These are phyloP conservation scores for Graphium sp. DNA, from an alignment of 2,329 filamentous ascomycete genomes.

Conservation along the genomic window DNA sequence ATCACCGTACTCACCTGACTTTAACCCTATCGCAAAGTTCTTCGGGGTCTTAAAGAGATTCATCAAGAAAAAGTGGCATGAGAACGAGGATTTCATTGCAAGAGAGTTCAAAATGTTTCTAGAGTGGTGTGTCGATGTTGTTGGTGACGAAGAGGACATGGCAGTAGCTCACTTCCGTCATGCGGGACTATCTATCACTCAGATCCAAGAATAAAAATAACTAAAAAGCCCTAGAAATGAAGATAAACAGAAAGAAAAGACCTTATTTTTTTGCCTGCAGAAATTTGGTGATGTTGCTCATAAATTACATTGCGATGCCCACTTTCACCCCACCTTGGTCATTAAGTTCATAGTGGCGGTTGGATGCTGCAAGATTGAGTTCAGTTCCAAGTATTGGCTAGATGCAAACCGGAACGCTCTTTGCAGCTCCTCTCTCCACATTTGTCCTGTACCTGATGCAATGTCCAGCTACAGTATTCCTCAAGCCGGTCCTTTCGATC, in stretches of 20 bases:
- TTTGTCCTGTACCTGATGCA: too few relatives aligned
- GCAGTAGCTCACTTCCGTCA: slow-evolving; percentile 6
- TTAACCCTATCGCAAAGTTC: slow-evolving; percentile 11
- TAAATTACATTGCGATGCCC: slow-evolving; percentile 1
- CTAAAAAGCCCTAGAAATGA: background rate
- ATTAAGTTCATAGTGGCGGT: background rate
- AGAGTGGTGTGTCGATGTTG: slow-evolving; percentile 8
- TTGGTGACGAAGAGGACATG: slow-evolving; percentile 4
- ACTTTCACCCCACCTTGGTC: background rate
- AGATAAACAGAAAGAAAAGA: background rate
- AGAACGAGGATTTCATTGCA: slow-evolving; percentile 6
- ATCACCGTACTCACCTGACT: slow-evolving; percentile 9
- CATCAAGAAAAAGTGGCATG: slow-evolving; percentile 7
- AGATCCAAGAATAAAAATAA: background rate
- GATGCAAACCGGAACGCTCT: too few relatives aligned
- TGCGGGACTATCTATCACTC: slow-evolving; percentile 3
- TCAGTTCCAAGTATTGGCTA: background rate
- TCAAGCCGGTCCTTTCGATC: too few relatives aligned
- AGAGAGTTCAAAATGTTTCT: slow-evolving; percentile 8
- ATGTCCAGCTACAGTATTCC: too few relatives aligned
- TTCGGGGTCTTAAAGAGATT: slow-evolving; percentile 9
- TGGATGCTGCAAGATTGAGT: background rate
- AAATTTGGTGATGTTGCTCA: slow-evolving; percentile 2
- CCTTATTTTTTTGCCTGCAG: background rate
- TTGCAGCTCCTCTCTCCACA: too few relatives aligned